Conservation (phyloP, 2,329 filamentous ascomycete genomes). For the Trichothecium sympodiale region DNA sequence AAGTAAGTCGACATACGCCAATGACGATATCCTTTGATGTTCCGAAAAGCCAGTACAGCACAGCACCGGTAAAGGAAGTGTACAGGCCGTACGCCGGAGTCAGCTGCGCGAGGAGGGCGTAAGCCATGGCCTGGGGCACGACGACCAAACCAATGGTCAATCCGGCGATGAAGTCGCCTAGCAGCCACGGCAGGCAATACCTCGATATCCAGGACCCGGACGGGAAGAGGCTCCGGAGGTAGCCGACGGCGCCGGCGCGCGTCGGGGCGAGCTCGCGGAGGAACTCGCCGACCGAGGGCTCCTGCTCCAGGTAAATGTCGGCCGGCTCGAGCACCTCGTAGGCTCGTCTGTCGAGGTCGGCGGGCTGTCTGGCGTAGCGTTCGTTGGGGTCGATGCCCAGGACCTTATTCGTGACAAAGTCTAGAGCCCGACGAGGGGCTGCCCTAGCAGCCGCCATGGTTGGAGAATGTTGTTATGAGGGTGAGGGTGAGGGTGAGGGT, state of each 20-base stretch:
- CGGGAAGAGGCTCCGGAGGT: slow-evolving; percentile 47
- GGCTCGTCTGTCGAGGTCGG: slow-evolving; percentile 14
- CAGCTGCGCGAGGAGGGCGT: slow-evolving; percentile 60
- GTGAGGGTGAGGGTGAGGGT: not conserved
- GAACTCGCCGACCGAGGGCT: slow-evolving; percentile 56
- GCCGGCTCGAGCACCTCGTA: slow-evolving; percentile 13
- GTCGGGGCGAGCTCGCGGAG: slow-evolving; percentile 43
- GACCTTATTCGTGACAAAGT: slow-evolving; percentile 15
- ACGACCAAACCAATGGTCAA: slow-evolving; percentile 54
- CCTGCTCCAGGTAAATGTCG: slow-evolving; percentile 44
- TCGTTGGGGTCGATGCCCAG: slow-evolving; percentile 20
- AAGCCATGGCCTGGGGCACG: slow-evolving; percentile 72
- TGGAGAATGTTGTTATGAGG: not conserved
- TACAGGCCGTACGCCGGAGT: slow-evolving; percentile 64
- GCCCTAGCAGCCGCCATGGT: too few relatives aligned
- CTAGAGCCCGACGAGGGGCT: not conserved
- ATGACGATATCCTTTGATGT: slow-evolving; percentile 82
- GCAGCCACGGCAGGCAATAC: slow-evolving; percentile 64
- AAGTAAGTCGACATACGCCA: slow-evolving; percentile 30
- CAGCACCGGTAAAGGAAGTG: slow-evolving; percentile 70
- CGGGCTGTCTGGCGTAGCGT: slow-evolving; percentile 14
- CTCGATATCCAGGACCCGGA: slow-evolving; percentile 57
- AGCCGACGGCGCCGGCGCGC: slow-evolving; percentile 31
- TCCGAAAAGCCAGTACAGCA: slow-evolving; percentile 75
- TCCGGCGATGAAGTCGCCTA: slow-evolving; percentile 58